A percentile compares a stretch with the other conserved stretches of the same genome.
These are phyloP conservation scores for Strigomonas galati DNA, from an alignment of 208 protist genomes.

Conservation along the genomic window DNA sequence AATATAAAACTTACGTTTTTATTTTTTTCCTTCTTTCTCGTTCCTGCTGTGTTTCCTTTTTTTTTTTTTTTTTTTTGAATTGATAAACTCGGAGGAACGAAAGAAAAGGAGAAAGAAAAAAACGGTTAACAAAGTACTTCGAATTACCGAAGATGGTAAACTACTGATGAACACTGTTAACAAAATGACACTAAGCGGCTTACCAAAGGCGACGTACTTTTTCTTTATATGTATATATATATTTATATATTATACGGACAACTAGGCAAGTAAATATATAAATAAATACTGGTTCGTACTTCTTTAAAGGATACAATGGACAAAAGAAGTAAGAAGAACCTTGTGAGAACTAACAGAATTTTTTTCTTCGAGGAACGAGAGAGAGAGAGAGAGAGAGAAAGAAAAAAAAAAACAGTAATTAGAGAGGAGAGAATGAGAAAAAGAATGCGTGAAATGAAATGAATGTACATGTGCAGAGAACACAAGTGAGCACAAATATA, in stretches of 20 bases:
- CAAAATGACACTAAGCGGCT: neutral
- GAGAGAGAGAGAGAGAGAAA: slow-evolving; percentile 1
- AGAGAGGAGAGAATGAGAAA: slow-evolving; percentile 16
- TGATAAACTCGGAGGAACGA: too few relatives aligned
- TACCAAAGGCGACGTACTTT: slow-evolving; percentile 3
- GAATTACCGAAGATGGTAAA: neutral
- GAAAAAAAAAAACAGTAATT: slow-evolving; percentile 19
- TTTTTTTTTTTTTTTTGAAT: slow-evolving; percentile 17
- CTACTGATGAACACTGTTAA: neutral
- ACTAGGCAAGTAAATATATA: neutral
- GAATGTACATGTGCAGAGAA: neutral
- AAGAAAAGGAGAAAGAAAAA: slow-evolving; percentile 9
- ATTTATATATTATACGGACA: neutral
- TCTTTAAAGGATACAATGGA: neutral
- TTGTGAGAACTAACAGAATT: slow-evolving; percentile 2
- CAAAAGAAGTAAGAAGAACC: slow-evolving; percentile 13
- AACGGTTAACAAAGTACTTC: neutral
- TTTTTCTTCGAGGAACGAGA: slow-evolving; percentile 2
- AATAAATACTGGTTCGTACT: slow-evolving; percentile 1
- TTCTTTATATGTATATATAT: too few relatives aligned
- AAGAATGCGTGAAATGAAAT: neutral
- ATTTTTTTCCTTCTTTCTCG: neutral
- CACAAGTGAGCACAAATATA: neutral
- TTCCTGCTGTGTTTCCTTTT: slow-evolving; percentile 8
- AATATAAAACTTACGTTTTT: neutral